These are phyloP conservation scores for Penicillium longicatenatum DNA, from an alignment of 495 filamentous ascomycete species.

Conservation along the genomic window DNA sequence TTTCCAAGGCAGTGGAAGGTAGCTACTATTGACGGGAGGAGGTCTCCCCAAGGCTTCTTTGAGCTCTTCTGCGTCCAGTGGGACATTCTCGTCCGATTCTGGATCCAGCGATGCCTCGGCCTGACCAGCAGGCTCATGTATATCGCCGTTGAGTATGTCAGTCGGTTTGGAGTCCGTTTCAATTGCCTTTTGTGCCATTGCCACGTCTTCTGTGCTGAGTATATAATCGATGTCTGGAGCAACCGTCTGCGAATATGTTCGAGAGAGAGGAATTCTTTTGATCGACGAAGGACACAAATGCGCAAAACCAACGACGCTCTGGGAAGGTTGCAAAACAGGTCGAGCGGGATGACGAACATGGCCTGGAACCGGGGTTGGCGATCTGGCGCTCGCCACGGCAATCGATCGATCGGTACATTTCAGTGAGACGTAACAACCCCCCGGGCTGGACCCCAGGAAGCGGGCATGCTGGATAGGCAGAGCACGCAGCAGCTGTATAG, in stretches of 20 bases:
- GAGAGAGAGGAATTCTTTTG: background rate
- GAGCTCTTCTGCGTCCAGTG: conserved; percentile 44
- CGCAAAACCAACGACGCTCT: background rate
- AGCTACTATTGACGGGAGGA: conserved; percentile 81
- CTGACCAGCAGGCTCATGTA: conserved; percentile 13
- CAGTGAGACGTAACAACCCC: conserved; percentile 34
- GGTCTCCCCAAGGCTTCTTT: conserved; percentile 58
- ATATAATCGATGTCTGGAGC: background rate
- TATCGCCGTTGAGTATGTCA: conserved; percentile 26
- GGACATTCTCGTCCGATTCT: conserved; percentile 51
- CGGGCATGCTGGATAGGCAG: conserved; percentile 36
- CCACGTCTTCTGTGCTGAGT: conserved; percentile 5
- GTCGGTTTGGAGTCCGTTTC: conserved; percentile 17
- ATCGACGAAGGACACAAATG: background rate
- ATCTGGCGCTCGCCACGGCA: conserved; percentile 30
- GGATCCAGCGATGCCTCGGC: conserved; percentile 39
- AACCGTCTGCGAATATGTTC: conserved; percentile 8
- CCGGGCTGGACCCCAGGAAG: conserved; percentile 27
- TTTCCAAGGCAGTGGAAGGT: conserved; percentile 90
- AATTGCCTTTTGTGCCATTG: conserved; percentile 9
- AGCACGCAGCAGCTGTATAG: conserved; percentile 29
- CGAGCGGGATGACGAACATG: conserved; percentile 22
- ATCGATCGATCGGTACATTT: conserved; percentile 31
- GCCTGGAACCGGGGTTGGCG: conserved; percentile 15
- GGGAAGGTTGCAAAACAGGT: background rate